phyloP scores from a whole-genome alignment of 2,329 filamentous ascomycete species.

The Nakataea oryzae region DNA sequence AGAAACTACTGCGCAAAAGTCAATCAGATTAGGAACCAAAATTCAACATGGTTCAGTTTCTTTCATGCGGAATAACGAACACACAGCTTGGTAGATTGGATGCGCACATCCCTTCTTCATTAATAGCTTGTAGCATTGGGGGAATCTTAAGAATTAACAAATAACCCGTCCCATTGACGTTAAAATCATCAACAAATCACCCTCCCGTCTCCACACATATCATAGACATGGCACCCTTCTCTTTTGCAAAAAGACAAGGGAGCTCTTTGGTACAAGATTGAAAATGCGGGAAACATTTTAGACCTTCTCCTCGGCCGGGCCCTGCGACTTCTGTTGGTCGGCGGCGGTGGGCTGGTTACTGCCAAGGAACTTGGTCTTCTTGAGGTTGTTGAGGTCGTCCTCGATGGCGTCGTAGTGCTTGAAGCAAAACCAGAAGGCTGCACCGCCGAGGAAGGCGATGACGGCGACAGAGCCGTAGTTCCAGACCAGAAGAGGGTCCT shows the following conservation, averaged over 20 bases:
- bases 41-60: too few species aligned
- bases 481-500: slow-evolving; percentile 61
- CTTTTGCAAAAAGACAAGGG: background rate
- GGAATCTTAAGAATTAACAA: background rate
- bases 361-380: slow-evolving; percentile 4
- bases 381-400: slow-evolving; percentile 49
- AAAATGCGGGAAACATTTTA: background rate
- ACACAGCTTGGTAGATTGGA: too few species aligned
- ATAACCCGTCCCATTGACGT: background rate
- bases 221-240: background rate
- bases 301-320: slow-evolving; percentile 3
- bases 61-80: too few species aligned
- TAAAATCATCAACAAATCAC: background rate
- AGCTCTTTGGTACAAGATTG: background rate
- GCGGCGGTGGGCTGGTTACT: slow-evolving; percentile 3
- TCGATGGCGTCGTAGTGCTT: slow-evolving; percentile 48
- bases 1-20: too few species aligned
- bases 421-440: slow-evolving; percentile 60
- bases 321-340: slow-evolving; percentile 12
- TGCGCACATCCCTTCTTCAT: background rate
- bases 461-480: slow-evolving; percentile 62
- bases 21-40: too few species aligned
- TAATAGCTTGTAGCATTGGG: background rate
- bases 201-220: background rate
- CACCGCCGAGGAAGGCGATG: slow-evolving; percentile 49